A percentile compares a stretch with the other conserved stretches of the same genome.
phyloP scores from a whole-genome alignment of 176 grass and related monocot genomes.

The Ensete glaucum region DNA sequence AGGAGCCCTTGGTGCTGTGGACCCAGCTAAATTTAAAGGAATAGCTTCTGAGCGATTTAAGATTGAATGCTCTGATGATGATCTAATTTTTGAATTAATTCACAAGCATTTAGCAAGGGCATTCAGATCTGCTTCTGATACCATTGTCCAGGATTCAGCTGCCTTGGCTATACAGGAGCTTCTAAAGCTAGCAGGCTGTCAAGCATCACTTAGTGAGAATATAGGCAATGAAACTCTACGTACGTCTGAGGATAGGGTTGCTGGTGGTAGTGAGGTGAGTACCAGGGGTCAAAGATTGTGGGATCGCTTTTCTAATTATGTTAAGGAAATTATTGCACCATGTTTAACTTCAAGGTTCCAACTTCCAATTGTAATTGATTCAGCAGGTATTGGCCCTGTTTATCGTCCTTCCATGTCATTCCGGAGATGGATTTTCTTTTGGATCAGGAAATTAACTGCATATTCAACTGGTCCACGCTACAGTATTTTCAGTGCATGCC shows the following conservation, averaged over 20 bases:
- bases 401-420: constrained; percentile 85
- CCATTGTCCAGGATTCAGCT: constrained; percentile 83
- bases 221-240: constrained; percentile 18
- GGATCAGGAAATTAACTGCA: constrained; percentile 76
- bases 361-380: constrained; percentile 58
- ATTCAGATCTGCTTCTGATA: constrained; percentile 90
- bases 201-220: constrained; percentile 49
- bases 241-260: neutral
- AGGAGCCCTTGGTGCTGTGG: constrained; percentile 85
- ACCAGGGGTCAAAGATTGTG: constrained; percentile 73
- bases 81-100: constrained; percentile 99
- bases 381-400: constrained; percentile 49
- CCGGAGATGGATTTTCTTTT: constrained; percentile 80
- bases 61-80: constrained; percentile 98
- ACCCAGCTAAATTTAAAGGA: constrained; percentile 89
- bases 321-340: constrained; percentile 95
- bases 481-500: constrained; percentile 80
- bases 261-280: constrained; percentile 39
- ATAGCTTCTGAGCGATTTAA: constrained; percentile 80
- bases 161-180: constrained; percentile 98
- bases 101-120: constrained; percentile 91
- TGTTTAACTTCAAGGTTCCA: constrained; percentile 92
- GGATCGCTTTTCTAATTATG: constrained; percentile 77
- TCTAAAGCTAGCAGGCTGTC: constrained; percentile 72
- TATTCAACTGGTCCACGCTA: constrained; percentile 64